Base-by-base conservation (phyloP, 805 yeast species). In the Candida rishiriensis region DNA sequence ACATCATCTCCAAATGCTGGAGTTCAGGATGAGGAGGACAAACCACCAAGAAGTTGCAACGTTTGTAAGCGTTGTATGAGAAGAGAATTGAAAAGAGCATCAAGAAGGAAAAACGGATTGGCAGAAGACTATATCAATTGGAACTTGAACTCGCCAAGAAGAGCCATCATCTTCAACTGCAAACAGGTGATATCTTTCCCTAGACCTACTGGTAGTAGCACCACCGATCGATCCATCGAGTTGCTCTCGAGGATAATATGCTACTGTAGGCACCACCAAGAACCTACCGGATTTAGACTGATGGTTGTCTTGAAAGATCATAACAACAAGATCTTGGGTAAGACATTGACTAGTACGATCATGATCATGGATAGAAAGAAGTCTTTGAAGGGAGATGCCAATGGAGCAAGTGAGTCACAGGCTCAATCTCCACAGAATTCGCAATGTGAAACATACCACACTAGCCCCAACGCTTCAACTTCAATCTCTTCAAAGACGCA, bases 281-380 rank as follows among this genome's bases (percentile, higher is more conserved):
- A 90, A 50, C 70, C 82, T n/a, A 75, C 75, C 34, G 99, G 99
- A 1, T 91, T 90, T 69, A 80, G 79, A 57, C 68, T 86, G 34
- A 65, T 87, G 38, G 79, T 87, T 49, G 78, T 85, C 3, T 59
- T 91, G 40, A 82, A 79, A 49, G 81, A 90, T 61, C 59, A 70
- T 44, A 59, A 70, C 9, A 85, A 83, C 17, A 70, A 73, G 18
- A 72, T 88, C 4, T 73, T 91, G 14, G 97, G 90, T 7, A 82
- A 82, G 54, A 79, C 79, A 16, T 62, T 83, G 8, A 79, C 96
- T 1, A 68, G 81, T 9, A 80, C 88, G 6, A 86, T 91, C 29
- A 83, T 88, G 83, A 89, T 91, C 40, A 91, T 95, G 80, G 98
- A 93, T 64, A 83, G 95, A 64, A 95, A 91, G 73, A 90, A 88